phyloP scores from a whole-genome alignment of 768 basidiomycete species.

The Daedaleopsis nitida region DNA sequence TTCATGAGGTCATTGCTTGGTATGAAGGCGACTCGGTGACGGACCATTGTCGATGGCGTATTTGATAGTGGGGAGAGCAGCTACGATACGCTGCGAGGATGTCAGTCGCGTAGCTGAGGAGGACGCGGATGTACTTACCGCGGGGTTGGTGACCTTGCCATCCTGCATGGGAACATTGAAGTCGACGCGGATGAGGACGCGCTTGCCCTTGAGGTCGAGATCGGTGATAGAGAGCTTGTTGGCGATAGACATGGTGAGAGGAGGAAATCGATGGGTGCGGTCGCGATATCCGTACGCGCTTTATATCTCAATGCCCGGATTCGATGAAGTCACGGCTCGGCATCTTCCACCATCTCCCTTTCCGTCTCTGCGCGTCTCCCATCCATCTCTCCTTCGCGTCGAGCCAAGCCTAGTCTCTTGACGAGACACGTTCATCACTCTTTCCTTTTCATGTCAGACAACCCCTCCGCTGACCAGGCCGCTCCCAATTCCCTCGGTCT shows the following conservation, averaged over 20 bases:
- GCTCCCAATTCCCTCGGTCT: slow-evolving; percentile 70
- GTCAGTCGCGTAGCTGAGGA: slow-evolving; percentile 12
- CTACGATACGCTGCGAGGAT: slow-evolving; percentile 82
- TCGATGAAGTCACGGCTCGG: slow-evolving; percentile 25
- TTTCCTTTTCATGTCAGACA: slow-evolving; percentile 29
- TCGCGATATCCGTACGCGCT: background rate
- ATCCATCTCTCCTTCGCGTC: slow-evolving; percentile 14
- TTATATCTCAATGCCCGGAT: slow-evolving; percentile 12
- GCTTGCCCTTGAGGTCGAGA: slow-evolving; percentile 82
- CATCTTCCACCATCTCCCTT: slow-evolving; percentile 15
- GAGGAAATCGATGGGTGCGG: slow-evolving; percentile 18
- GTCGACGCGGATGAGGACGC: slow-evolving; percentile 93
- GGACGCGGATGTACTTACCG: slow-evolving; percentile 56
- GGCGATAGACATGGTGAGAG: slow-evolving; percentile 77
- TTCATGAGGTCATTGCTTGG: slow-evolving; percentile 5
- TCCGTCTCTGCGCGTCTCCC: slow-evolving; percentile 5
- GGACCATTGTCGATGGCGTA: slow-evolving; percentile 87
- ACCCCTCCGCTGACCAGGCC: slow-evolving; percentile 39
- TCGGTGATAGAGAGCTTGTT: slow-evolving; percentile 95
- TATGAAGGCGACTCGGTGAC: slow-evolving; percentile 5
- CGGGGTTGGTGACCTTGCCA: slow-evolving; percentile 93
- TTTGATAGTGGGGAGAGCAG: slow-evolving; percentile 92
- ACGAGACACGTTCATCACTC: slow-evolving; percentile 7
- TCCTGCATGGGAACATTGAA: slow-evolving; percentile 94
- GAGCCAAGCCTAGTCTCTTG: slow-evolving; percentile 17